phyloP scores from a whole-genome alignment of 164 flowering plant genomes.

The Macadamia integrifolia region DNA sequence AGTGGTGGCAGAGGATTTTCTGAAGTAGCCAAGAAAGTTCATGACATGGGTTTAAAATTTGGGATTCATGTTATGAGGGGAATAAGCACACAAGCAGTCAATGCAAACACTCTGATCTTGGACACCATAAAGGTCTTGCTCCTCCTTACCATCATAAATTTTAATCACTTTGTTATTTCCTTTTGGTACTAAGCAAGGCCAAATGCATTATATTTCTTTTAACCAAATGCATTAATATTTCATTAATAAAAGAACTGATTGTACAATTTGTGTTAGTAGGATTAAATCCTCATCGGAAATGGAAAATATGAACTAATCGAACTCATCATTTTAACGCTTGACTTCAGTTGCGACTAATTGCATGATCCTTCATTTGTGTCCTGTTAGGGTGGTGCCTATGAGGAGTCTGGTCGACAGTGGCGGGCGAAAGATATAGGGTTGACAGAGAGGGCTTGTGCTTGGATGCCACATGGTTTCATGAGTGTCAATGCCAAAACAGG shows the following conservation, averaged over 20 bases:
- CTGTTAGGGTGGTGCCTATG: constrained; percentile 56
- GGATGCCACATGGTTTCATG: constrained; percentile 97
- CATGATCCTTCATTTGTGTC: neutral
- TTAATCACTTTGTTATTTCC: neutral
- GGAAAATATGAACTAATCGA: neutral
- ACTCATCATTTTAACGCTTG: neutral
- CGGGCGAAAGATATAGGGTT: constrained; percentile 72
- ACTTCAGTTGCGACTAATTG: neutral
- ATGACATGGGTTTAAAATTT: constrained; percentile 82
- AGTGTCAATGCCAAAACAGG: constrained; percentile 67
- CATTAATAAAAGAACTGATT: neutral
- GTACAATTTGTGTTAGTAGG: no score
- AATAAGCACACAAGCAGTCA: constrained; percentile 80
- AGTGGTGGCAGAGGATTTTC: constrained; percentile 70
- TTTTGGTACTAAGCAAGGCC: neutral
- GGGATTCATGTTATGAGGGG: constrained; percentile 99
- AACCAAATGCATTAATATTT: neutral
- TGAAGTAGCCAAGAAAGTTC: constrained; percentile 69
- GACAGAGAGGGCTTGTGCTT: constrained; percentile 58
- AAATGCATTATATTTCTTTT: neutral
- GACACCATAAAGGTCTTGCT: constrained; percentile 50
- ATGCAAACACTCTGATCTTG: constrained; percentile 83
- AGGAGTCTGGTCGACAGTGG: constrained; percentile 65
- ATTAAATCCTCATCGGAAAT: neutral
- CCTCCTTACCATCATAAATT: neutral